These are phyloP conservation scores for Fraxinus floribunda DNA, from an alignment of 305 asterid species.

Conservation along the genomic window DNA sequence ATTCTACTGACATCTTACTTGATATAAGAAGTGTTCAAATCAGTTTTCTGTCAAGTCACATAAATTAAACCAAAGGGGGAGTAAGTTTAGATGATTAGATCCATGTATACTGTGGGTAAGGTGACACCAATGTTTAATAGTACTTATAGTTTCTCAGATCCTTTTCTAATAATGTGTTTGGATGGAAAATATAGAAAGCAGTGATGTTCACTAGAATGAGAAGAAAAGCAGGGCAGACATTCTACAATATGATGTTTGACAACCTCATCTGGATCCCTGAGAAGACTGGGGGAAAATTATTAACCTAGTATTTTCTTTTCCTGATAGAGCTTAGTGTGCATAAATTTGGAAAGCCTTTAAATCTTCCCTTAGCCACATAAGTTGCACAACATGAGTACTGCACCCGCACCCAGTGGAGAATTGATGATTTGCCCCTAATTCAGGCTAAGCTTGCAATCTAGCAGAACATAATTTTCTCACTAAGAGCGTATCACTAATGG, in stretches of 20 bases:
- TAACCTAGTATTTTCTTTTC: background rate
- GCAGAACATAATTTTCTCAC: background rate
- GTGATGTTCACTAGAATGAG: background rate
- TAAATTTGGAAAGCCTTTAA: background rate
- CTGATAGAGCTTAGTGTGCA: background rate
- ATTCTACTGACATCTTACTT: background rate
- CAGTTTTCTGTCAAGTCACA: background rate
- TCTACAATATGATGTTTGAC: background rate
- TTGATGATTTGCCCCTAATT: background rate
- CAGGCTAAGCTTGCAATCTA: background rate
- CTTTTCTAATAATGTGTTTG: background rate
- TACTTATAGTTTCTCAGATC: background rate
- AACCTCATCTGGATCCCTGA: background rate
- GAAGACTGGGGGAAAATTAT: background rate
- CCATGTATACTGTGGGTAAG: slow-evolving; percentile 3
- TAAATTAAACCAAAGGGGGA: background rate
- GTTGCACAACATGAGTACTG: background rate
- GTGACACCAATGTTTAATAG: background rate
- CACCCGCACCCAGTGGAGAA: background rate
- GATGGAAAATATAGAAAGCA: slow-evolving; percentile 7
- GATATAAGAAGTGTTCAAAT: background rate
- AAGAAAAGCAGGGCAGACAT: background rate
- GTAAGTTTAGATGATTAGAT: background rate
- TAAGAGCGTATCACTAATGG: background rate
- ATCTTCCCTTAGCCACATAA: background rate